phyloP scores from a whole-genome alignment of 441 rosid genomes.

The Hura crepitans region DNA sequence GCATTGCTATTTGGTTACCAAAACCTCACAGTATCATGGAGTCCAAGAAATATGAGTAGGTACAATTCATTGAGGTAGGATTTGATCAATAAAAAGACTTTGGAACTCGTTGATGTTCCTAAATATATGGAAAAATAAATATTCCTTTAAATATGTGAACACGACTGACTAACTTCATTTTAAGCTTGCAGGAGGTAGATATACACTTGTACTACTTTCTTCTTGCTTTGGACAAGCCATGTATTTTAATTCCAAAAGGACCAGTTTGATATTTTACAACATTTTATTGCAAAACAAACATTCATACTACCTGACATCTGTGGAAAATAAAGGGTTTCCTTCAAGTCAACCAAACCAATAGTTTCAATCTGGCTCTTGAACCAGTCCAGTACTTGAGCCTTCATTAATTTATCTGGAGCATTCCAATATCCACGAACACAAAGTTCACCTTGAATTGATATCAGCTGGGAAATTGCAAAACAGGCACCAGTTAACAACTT shows the following conservation, averaged over 20 bases:
- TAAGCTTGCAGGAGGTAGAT: neutral
- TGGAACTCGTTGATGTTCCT: neutral
- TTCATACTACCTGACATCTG: conserved; percentile 47
- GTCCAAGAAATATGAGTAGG: neutral
- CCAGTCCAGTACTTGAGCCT: conserved; percentile 51
- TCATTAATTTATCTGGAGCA: conserved; percentile 42
- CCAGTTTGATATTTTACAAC: neutral
- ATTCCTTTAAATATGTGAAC: neutral
- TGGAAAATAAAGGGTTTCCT: conserved; percentile 67
- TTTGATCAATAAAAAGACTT: neutral
- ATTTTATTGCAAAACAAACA: neutral
- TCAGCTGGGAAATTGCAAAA: conserved; percentile 39
- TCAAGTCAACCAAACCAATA: conserved; percentile 53
- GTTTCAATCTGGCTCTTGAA: conserved; percentile 48
- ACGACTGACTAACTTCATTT: conserved; percentile 3
- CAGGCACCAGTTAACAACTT: conserved; percentile 6
- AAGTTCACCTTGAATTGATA: conserved; percentile 49
- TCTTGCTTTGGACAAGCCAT: neutral
- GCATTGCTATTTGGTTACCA: neutral
- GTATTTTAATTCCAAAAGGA: neutral
- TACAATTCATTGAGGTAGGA: neutral
- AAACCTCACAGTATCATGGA: neutral
- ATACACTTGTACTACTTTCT: neutral
- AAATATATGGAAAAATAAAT: neutral
- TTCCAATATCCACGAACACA: conserved; percentile 88